Percentiles rank a stretch among this genome's conserved stretches.
Conservation (phyloP, 371 early-diverging fungal genomes). For the Mucor lusitanicus region DNA sequence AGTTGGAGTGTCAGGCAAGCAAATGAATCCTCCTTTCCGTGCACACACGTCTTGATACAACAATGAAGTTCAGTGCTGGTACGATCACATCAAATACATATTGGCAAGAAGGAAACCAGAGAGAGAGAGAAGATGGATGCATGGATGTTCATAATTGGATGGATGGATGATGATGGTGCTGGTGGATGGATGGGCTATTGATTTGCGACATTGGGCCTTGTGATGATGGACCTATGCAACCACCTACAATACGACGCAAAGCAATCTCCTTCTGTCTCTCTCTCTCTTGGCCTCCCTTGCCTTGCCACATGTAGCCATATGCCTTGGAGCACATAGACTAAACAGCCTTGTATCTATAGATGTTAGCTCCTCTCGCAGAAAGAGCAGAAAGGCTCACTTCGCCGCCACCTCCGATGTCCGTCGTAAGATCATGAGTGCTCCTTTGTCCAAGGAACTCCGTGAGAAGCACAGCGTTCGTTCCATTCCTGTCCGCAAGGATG, state of each 20-base stretch:
- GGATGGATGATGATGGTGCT: slow-evolving; percentile 10
- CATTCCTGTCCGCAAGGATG: slow-evolving; percentile 96
- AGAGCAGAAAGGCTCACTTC: slow-evolving; percentile 98
- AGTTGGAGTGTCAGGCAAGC: not conserved
- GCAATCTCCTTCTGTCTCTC: no score
- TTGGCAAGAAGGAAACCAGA: not conserved
- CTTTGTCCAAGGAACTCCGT: slow-evolving; percentile 96
- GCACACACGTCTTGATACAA: slow-evolving; percentile 19
- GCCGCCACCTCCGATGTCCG: slow-evolving; percentile 92
- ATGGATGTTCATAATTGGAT: slow-evolving; percentile 13
- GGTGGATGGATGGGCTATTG: not conserved
- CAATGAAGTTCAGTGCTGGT: slow-evolving; percentile 49
- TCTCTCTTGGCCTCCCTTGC: not conserved
- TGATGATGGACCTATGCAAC: not conserved
- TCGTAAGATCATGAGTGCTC: slow-evolving; percentile 94
- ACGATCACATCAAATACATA: not conserved
- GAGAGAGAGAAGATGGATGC: slow-evolving; percentile 27
- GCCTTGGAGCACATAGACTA: not conserved
- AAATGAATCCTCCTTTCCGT: slow-evolving; percentile 20
- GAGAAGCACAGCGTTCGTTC: slow-evolving; percentile 95
- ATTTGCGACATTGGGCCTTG: not conserved
- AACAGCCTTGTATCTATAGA: slow-evolving; percentile 45
- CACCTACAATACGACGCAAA: not conserved
- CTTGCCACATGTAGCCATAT: not conserved
- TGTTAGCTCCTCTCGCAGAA: slow-evolving; percentile 94